These are phyloP conservation scores for Iberis pinnata DNA, from an alignment of 345 rosid species.

Conservation along the genomic window DNA sequence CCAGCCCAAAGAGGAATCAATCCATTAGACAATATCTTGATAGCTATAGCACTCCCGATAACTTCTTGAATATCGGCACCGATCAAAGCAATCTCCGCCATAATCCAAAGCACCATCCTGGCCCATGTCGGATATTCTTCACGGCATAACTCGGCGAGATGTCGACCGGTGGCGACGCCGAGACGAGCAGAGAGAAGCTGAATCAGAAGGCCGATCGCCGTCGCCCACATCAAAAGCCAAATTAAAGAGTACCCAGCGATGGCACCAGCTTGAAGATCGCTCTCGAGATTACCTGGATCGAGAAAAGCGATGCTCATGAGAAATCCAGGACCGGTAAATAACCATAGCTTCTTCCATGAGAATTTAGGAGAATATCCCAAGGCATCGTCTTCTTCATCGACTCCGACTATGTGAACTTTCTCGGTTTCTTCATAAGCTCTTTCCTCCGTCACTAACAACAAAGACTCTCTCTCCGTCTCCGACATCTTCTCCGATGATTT, in stretches of 20 bases:
- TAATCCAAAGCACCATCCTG: slow-evolving; percentile 66
- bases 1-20: slow-evolving; percentile 87
- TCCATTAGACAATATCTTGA: slow-evolving; percentile 80
- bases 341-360: slow-evolving; percentile 93
- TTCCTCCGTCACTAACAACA: slow-evolving; percentile 32
- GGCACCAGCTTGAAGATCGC: slow-evolving; percentile 95
- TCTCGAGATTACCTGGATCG: slow-evolving; percentile 93
- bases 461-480: slow-evolving; percentile 20
- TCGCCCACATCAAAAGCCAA: slow-evolving; percentile 92
- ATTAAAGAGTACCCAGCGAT: slow-evolving; percentile 90
- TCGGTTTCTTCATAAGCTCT: slow-evolving; percentile 63
- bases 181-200: slow-evolving; percentile 88
- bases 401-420: slow-evolving; percentile 60
- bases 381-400: slow-evolving; percentile 34
- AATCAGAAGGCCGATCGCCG: slow-evolving; percentile 81
- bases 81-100: slow-evolving; percentile 89
- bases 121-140: slow-evolving; percentile 95
- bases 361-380: slow-evolving; percentile 45
- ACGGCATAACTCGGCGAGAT: slow-evolving; percentile 83
- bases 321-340: slow-evolving; percentile 93
- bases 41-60: slow-evolving; percentile 92
- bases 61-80: slow-evolving; percentile 96
- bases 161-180: slow-evolving; percentile 86
- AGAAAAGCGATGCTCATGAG: slow-evolving; percentile 94
- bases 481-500: slow-evolving; percentile 13